phyloP scores from a whole-genome alignment of 108 stramenopile genomes.

The Cyclotella kingstonii region DNA sequence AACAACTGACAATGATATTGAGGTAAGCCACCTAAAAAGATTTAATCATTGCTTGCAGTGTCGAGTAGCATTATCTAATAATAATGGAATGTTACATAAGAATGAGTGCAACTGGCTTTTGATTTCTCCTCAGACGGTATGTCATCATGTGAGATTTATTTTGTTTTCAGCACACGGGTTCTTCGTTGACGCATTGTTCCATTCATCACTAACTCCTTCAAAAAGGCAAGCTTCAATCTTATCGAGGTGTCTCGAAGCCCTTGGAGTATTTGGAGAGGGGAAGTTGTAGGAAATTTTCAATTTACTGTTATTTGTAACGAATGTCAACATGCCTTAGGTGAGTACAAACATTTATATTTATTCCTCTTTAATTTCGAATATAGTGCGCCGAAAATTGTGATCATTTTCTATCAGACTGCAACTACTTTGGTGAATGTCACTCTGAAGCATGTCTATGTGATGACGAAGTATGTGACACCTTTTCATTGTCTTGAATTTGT shows the following conservation, averaged over 20 bases:
- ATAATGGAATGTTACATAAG: no score
- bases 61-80: no score
- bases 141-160: background rate
- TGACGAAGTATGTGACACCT: background rate
- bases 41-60: background rate
- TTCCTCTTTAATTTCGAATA: background rate
- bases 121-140: constrained; percentile 3
- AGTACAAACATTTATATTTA: background rate
- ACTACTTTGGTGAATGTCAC: constrained; percentile 23
- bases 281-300: background rate
- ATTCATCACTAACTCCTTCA: constrained; percentile 15
- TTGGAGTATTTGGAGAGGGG: constrained; percentile 34
- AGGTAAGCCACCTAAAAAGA: no score
- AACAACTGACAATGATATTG: no score
- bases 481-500: no score
- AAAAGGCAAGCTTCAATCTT: constrained; percentile 22
- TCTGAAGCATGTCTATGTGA: constrained; percentile 9
- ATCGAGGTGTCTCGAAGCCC: constrained; percentile 13
- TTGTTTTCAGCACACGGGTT: no score
- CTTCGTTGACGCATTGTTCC: constrained; percentile 1
- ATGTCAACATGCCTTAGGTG: constrained; percentile 1
- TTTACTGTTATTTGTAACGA: constrained; percentile 1
- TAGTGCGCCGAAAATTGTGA: background rate
- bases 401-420: constrained; percentile 5
- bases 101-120: constrained; percentile 11